A percentile compares a stretch with the other conserved stretches of the same genome.
These are phyloP conservation scores for Candida morakotiae DNA, from an alignment of 805 yeast genomes.

Conservation along the genomic window DNA sequence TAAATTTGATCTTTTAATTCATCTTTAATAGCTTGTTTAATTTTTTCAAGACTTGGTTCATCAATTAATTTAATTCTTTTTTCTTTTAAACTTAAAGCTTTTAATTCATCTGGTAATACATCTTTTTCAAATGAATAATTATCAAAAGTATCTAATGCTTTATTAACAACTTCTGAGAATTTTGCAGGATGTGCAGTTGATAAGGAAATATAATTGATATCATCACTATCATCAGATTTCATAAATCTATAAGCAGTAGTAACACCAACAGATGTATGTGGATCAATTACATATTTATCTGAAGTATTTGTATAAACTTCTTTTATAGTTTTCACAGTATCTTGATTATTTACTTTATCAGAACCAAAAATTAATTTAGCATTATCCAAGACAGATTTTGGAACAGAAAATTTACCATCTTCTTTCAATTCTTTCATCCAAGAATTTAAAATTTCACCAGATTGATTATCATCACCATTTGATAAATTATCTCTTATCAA, in stretches of 20 bases:
- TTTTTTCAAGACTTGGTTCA: constrained; percentile 65
- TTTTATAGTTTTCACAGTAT: constrained; percentile 78
- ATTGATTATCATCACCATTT: constrained; percentile 47
- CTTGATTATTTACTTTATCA: constrained; percentile 72
- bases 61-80: constrained; percentile 72
- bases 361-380: constrained; percentile 73
- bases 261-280: constrained; percentile 95
- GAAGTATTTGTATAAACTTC: constrained; percentile 56
- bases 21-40: constrained; percentile 72
- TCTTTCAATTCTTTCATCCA: constrained; percentile 82
- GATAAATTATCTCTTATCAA: constrained; percentile 72
- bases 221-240: constrained; percentile 27
- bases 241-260: constrained; percentile 67
- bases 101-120: constrained; percentile 86
- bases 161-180: constrained; percentile 92
- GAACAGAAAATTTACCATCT: constrained; percentile 72
- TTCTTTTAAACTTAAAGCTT: constrained; percentile 62
- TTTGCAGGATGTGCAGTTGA: constrained; percentile 99
- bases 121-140: constrained; percentile 84
- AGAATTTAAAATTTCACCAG: constrained; percentile 65
- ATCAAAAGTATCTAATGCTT: constrained; percentile 59
- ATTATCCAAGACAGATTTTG: constrained; percentile 55
- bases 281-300: constrained; percentile 81
- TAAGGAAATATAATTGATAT: constrained; percentile 61
- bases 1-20: too few relatives aligned